Evolutionary conservation across 73 alveolate species (phyloP), one percentile per base, ranked within the genome.

Genomic region (Paramecium octaurelia): DNA sequence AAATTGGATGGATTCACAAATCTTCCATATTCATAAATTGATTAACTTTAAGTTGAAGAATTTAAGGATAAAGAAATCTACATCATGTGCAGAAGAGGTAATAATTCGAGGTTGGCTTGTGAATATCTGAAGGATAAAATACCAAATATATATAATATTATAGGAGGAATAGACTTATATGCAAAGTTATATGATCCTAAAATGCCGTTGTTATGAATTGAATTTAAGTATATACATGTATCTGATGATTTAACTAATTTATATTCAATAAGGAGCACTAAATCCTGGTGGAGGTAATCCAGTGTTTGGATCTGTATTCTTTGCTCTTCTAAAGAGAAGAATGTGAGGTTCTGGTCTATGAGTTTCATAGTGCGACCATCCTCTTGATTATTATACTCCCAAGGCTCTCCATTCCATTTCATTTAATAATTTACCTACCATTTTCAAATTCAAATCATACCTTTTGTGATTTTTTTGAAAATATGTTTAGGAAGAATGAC

Each of bases 301-400:
- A 24, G 99, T 96, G 46, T 86, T 92, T 10, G 99, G 99, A 89
- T 98, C 99, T 14, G 99, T 98, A n/a, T 99, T 99, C 9, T 96
- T 92, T 5, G 99, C 98, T 93, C 99, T 98, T 96, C 99, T 93
- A 93, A 97, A 97, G 18, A 97, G 97, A 23, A 98, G 88, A 54
- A 98, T 98, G 92, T 96, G 98, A 9, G 99, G 99, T 92, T 96
- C 99, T 14, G 99, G 99, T 68, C 93, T 96, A 87, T 97, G 99
- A 42, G 96, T 92, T 95, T 95, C 99, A 58, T 97, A 97, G 86
- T 97, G 99, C 3, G 92, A 96, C 99, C 99, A 97, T 11, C 99
- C 99, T 69, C 99, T 80, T 12, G 97, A 85, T 95, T 97, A 95
- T 80, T 96, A 94, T 34, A 97, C 99, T 11, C 99, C 99, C 4